Conservation (phyloP, 179 eudicot genomes). For the Silene noctiflora region DNA sequence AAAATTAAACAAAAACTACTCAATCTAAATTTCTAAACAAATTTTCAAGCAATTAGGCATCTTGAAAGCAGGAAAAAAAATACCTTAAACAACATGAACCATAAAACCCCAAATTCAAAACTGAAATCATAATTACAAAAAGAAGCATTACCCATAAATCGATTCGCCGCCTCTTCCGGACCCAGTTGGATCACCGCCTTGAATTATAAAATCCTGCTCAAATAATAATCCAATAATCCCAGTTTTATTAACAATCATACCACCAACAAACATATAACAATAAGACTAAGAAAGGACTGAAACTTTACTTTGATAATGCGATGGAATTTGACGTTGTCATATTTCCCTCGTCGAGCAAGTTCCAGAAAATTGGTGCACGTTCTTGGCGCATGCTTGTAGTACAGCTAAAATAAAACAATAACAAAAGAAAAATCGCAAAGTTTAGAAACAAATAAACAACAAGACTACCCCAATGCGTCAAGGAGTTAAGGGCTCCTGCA, state of each 20-base stretch:
- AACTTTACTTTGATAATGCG: constrained; percentile 55
- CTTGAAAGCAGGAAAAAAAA: too few relatives aligned
- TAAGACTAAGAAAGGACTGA: neutral
- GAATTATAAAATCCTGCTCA: constrained; percentile 80
- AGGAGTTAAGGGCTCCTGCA: too few relatives aligned
- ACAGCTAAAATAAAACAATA: constrained; percentile 27
- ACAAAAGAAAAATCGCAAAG: constrained; percentile 2
- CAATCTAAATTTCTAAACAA: too few relatives aligned
- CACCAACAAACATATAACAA: neutral
- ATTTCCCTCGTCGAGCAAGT: constrained; percentile 63
- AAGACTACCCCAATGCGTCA: neutral
- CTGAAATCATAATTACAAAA: neutral
- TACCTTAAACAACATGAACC: too few relatives aligned
- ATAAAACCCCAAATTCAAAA: too few relatives aligned
- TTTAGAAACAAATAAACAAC: neutral
- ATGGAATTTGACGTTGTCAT: constrained; percentile 64
- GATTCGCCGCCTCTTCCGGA: constrained; percentile 91
- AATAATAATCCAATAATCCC: neutral
- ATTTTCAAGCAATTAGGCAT: too few relatives aligned
- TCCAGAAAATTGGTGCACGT: constrained; percentile 70
- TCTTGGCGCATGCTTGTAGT: constrained; percentile 71
- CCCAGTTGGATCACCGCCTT: constrained; percentile 99
- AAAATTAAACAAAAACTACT: too few relatives aligned
- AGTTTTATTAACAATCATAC: neutral
- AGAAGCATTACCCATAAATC: constrained; percentile 49